These are phyloP conservation scores for Acacia crassicarpa DNA, from an alignment of 306 rosid genomes.

Conservation along the genomic window DNA sequence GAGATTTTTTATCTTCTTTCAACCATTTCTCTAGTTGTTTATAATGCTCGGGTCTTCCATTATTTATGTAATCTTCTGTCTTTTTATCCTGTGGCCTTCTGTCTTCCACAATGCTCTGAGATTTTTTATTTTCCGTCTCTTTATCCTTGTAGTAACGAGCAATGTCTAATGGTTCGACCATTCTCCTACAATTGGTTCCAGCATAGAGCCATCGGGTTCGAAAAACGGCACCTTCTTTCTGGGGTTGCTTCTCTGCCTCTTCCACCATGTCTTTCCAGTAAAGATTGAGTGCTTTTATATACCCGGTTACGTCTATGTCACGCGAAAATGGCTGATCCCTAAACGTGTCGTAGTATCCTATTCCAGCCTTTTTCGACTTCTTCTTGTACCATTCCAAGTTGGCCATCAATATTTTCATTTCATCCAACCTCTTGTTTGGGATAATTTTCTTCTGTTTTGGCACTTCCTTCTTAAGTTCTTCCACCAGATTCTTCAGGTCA, in stretches of 20 bases:
- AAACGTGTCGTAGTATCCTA: conserved; percentile 65
- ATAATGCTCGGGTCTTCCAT: conserved; percentile 41
- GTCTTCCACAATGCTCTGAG: too few relatives aligned
- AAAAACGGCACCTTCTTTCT: not conserved
- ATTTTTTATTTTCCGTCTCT: too few relatives aligned
- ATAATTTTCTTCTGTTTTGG: conserved; percentile 8
- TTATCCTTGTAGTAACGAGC: conserved; percentile 42
- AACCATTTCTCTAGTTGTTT: conserved; percentile 46
- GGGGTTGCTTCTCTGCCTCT: conserved; percentile 28
- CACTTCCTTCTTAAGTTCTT: not conserved
- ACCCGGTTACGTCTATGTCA: conserved; percentile 17
- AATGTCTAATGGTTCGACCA: conserved; percentile 28
- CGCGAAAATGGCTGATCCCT: not conserved
- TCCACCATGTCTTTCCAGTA: conserved; percentile 56
- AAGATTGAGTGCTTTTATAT: conserved; percentile 26
- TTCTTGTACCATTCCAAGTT: conserved; percentile 67
- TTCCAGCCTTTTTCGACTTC: not conserved
- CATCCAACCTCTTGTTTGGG: conserved; percentile 5
- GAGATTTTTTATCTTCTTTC: not conserved
- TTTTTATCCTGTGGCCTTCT: too few relatives aligned
- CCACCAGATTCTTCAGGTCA: conserved; percentile 6
- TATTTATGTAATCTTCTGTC: conserved; percentile 18
- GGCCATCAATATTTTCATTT: conserved; percentile 45
- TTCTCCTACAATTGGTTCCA: not conserved
- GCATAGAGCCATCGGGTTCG: not conserved